These are phyloP conservation scores for Stephania japonica DNA, from an alignment of 164 flowering plant species.

Conservation along the genomic window DNA sequence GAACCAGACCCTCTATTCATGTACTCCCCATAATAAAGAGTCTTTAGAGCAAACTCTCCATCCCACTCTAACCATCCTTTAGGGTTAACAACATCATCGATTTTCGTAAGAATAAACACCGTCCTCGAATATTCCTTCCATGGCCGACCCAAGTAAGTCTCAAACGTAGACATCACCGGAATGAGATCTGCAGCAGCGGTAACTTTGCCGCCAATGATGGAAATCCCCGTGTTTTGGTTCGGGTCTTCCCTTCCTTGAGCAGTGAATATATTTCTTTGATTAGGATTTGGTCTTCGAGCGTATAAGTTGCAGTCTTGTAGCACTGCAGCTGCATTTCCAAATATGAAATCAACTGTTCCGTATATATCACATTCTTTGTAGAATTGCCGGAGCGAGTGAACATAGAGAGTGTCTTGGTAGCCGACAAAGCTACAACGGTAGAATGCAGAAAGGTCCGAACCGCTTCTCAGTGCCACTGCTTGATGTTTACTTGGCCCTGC, in stretches of 20 bases:
- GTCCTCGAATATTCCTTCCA: slow-evolving; percentile 82
- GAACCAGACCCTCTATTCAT: slow-evolving; percentile 70
- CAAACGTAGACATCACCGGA: slow-evolving; percentile 33
- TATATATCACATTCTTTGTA: slow-evolving; percentile 52
- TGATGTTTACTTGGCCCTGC: slow-evolving; percentile 64
- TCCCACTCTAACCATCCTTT: slow-evolving; percentile 78
- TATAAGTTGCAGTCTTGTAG: slow-evolving; percentile 45
- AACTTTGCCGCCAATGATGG: slow-evolving; percentile 51
- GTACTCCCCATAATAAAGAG: slow-evolving; percentile 75
- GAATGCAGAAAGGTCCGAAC: slow-evolving; percentile 50
- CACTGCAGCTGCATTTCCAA: slow-evolving; percentile 58
- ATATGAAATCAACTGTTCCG: slow-evolving; percentile 64
- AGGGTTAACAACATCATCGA: slow-evolving; percentile 53
- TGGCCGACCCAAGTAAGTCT: slow-evolving; percentile 74
- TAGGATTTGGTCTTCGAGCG: slow-evolving; percentile 37
- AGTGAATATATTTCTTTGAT: slow-evolving; percentile 61
- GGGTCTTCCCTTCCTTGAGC: slow-evolving; percentile 87
- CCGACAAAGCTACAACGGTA: slow-evolving; percentile 52
- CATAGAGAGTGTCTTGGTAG: slow-evolving; percentile 66
- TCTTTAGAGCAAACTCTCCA: slow-evolving; percentile 53
- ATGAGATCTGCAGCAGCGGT: slow-evolving; percentile 57
- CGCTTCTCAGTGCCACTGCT: slow-evolving; percentile 53
- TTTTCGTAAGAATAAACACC: slow-evolving; percentile 32
- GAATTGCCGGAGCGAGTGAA: slow-evolving; percentile 54
- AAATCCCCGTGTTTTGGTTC: slow-evolving; percentile 74